Base-by-base conservation (phyloP, 2,329 filamentous ascomycete genomes). In the Botrytis galanthina region DNA sequence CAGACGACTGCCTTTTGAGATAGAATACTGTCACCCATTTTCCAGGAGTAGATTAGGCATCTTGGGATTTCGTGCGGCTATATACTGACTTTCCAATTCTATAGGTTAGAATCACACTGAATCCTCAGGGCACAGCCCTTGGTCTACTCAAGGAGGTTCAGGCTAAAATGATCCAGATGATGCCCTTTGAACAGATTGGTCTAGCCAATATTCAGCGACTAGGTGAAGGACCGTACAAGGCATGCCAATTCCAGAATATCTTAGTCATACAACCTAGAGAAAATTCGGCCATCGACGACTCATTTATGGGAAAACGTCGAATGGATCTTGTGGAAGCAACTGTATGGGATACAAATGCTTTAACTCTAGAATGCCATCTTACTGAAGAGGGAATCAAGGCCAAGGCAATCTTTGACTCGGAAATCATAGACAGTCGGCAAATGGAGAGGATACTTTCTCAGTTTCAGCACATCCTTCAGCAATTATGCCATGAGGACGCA, bases 111-210 rank as follows among this genome's bases (percentile, higher is more conserved):
- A 57, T 71, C 10, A 64, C 35, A 26, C 18, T 66, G 4, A 10
- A 71, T n/a, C 20, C 46, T 8, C 42, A 71, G 10, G 46, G 51
- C 4, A 35, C 12, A 3, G 60, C 46, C 3, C 10, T 64, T 12
- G 8, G 18, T 10, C n/a, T 66, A 51, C 46, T 71, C 14, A 20
- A 39, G 37, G 32, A 29, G 16, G 63, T 73, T 48, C 73, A 74
- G 37, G 18, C 60, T 18, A 61, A 73, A 20, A 59, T 57, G 44
- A 70, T 67, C 37, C 63, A 54, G 10, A 69, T 66, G 32, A 86
- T 88, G 32, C 85, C 85, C 1, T 84, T 87, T 76, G 84, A 88
- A 74, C 87, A 89, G 74, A 79, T 84, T 26, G 78, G 78, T 5
- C 39, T 78, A 26, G 74, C 76, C 51, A 74, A 72, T n/a, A 79